Percentiles rank a stretch among this genome's conserved stretches.
Evolutionary conservation across 768 basidiomycete species (phyloP).

Genomic region (Lentinula raphanica): DNA sequence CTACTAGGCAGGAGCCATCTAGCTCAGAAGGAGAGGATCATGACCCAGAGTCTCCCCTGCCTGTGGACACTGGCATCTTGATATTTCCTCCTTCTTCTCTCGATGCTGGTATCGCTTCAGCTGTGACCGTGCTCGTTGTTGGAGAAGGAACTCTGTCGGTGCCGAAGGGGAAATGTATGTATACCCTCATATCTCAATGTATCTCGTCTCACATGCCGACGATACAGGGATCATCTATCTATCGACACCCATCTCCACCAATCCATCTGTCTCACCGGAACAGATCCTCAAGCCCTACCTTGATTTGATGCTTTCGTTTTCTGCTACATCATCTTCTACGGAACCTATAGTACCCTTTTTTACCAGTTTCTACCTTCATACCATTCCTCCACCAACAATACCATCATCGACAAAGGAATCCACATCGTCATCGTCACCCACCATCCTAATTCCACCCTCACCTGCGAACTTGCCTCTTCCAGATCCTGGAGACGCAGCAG

Average conservation of each 20-base stretch:
- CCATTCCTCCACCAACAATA: not conserved
- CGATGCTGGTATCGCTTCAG: slow-evolving; percentile 37
- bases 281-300: slow-evolving; percentile 4
- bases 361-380: not conserved
- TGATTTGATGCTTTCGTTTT: not conserved
- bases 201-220: not conserved
- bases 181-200: not conserved
- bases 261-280: not conserved
- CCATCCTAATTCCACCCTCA: not conserved
- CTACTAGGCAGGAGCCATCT: slow-evolving; percentile 17
- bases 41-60: slow-evolving; percentile 10
- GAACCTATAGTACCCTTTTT: not conserved
- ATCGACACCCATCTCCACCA: not conserved
- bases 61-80: slow-evolving; percentile 57
- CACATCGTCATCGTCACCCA: not conserved
- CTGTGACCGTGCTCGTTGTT: slow-evolving; percentile 60
- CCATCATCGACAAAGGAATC: not conserved
- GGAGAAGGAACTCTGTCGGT: slow-evolving; percentile 73
- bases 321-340: not conserved
- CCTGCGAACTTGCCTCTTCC: slow-evolving; percentile 33
- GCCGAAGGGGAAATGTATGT: slow-evolving; percentile 68
- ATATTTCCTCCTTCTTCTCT: slow-evolving; percentile 72
- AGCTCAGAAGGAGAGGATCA: not conserved
- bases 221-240: slow-evolving; percentile 20
- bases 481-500: slow-evolving; percentile 52